phyloP scores from a whole-genome alignment of 352 stramenopile genomes.

The Phytophthora fragariae region DNA sequence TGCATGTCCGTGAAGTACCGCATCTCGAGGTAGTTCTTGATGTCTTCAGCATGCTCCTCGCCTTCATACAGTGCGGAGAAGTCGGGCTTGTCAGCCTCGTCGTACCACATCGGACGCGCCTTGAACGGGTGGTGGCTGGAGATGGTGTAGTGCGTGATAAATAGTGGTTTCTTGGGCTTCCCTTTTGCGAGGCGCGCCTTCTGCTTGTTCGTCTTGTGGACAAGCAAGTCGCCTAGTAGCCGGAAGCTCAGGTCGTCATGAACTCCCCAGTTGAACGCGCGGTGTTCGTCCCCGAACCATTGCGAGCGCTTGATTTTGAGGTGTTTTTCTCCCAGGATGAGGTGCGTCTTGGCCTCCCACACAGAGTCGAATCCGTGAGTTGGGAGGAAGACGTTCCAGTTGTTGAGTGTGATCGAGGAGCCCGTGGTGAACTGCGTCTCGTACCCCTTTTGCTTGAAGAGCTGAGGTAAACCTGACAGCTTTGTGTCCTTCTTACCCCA shows the following conservation, averaged over 20 bases:
- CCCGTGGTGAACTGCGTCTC: conserved; percentile 67
- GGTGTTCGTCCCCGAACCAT: conserved; percentile 33
- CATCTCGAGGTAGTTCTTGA: conserved; percentile 64
- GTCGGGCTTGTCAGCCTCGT: conserved; percentile 47
- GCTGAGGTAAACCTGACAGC: conserved; percentile 57
- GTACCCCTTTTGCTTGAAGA: conserved; percentile 61
- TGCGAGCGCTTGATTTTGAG: conserved; percentile 44
- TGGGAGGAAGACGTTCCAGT: conserved; percentile 64
- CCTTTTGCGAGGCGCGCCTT: conserved; percentile 19
- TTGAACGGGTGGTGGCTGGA: conserved; percentile 51
- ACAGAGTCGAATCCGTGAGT: conserved; percentile 58
- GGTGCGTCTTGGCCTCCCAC: conserved; percentile 43
- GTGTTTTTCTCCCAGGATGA: conserved; percentile 41
- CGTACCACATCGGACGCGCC: conserved; percentile 49
- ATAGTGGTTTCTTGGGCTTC: conserved; percentile 48
- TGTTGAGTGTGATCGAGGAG: conserved; percentile 38
- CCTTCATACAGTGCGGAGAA: conserved; percentile 58
- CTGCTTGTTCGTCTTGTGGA: conserved; percentile 50
- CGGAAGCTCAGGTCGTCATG: conserved; percentile 59
- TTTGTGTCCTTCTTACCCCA: conserved; percentile 38
- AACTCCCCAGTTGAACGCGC: conserved; percentile 47
- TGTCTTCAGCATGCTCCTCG: conserved; percentile 35
- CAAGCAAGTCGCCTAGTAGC: conserved; percentile 51
- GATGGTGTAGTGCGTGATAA: conserved; percentile 69
- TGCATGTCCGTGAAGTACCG: conserved; percentile 63